These are phyloP conservation scores for Pezicula rhizophila DNA, from an alignment of 2,329 filamentous ascomycete species.

Conservation along the genomic window DNA sequence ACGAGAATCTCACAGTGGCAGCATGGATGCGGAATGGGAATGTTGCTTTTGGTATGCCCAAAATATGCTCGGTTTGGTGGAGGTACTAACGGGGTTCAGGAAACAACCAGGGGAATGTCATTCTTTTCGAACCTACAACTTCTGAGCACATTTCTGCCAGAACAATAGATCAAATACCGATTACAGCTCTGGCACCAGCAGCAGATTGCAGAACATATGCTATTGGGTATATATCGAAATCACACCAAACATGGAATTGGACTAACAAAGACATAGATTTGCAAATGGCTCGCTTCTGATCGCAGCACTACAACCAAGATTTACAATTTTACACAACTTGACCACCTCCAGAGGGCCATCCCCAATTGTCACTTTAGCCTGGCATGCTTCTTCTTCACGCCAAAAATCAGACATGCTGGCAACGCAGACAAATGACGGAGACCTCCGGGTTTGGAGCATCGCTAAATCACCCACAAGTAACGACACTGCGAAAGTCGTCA, in stretches of 20 bases:
- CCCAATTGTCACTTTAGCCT: constrained; percentile 78
- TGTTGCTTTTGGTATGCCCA: constrained; percentile 79
- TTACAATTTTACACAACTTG: constrained; percentile 89
- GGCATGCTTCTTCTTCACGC: constrained; percentile 93
- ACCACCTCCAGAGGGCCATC: constrained; percentile 80
- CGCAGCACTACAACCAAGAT: constrained; percentile 81
- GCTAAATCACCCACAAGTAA: constrained; percentile 68
- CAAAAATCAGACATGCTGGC: constrained; percentile 98
- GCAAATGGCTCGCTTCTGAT: constrained; percentile 92
- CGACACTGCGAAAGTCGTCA: constrained; percentile 80
- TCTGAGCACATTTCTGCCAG: constrained; percentile 87
- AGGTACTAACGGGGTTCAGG: constrained; percentile 45
- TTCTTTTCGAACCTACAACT: constrained; percentile 87
- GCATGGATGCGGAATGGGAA: constrained; percentile 97
- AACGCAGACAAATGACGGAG: constrained; percentile 84
- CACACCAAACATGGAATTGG: constrained; percentile 2
- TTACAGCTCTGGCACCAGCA: constrained; percentile 87
- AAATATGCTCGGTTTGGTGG: constrained; percentile 3
- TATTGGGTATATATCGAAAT: constrained; percentile 63
- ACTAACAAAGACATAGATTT: constrained; percentile 53
- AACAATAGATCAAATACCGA: constrained; percentile 86
- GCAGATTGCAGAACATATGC: constrained; percentile 91
- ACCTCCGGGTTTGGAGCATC: constrained; percentile 94
- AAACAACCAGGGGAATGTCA: constrained; percentile 86
- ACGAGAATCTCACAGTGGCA: constrained; percentile 77